phyloP scores from a whole-genome alignment of 2,329 filamentous ascomycete genomes.

The Arthrobotrys megalospora region DNA sequence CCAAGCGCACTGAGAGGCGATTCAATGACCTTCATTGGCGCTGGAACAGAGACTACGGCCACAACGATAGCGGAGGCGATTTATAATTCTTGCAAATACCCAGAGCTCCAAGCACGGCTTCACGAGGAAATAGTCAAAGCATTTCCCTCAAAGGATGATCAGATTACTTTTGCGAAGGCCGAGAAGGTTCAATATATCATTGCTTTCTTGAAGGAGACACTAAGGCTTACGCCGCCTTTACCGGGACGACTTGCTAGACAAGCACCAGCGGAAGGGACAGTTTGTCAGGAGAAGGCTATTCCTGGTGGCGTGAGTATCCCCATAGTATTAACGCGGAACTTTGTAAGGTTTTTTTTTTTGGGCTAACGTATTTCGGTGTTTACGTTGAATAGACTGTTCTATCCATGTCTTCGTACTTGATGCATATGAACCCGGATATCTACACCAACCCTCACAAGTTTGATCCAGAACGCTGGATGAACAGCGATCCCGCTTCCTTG shows the following conservation, averaged over 20 bases:
- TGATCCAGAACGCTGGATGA: constrained; percentile 47
- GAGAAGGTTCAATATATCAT: constrained; percentile 35
- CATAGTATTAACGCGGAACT: background rate
- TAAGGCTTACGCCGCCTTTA: background rate
- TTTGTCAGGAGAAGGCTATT: background rate
- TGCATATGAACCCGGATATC: constrained; percentile 33
- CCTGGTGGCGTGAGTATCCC: constrained; percentile 19
- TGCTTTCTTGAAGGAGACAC: constrained; percentile 15
- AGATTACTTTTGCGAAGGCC: constrained; percentile 21
- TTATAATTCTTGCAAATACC: constrained; percentile 17
- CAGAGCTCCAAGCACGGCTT: constrained; percentile 15
- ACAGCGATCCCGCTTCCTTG: constrained; percentile 1
- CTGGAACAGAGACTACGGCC: constrained; percentile 20
- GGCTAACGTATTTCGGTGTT: background rate
- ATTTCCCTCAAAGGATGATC: constrained; percentile 3
- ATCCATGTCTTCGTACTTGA: constrained; percentile 37
- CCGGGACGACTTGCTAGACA: background rate
- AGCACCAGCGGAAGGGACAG: background rate
- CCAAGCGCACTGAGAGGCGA: constrained; percentile 11
- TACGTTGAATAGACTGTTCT: constrained; percentile 9
- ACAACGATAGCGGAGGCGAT: constrained; percentile 8
- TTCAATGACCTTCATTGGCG: constrained; percentile 6
- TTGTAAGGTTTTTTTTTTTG: background rate
- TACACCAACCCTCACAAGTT: constrained; percentile 40
- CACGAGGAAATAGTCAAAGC: constrained; percentile 33